A percentile compares a stretch with the other conserved stretches of the same genome.
These are phyloP conservation scores for Coprinopsis marcescibilis DNA, from an alignment of 768 basidiomycete genomes.

Conservation along the genomic window DNA sequence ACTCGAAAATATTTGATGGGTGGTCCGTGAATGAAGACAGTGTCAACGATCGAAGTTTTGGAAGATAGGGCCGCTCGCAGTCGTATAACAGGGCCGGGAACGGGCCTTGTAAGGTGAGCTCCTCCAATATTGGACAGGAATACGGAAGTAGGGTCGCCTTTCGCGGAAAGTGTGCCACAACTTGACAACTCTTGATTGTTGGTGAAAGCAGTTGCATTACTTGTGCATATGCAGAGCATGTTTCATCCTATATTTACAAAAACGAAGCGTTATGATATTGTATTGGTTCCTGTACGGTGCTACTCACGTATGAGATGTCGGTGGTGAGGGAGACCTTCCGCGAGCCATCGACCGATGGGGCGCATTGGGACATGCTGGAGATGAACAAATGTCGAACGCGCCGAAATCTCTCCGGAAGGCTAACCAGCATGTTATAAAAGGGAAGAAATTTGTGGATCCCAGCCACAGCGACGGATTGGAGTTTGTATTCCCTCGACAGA, in stretches of 20 bases:
- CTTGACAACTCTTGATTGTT: constrained; percentile 19
- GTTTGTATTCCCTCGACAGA: constrained; percentile 19
- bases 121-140: constrained; percentile 21
- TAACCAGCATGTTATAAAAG: constrained; percentile 19
- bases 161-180: constrained; percentile 20
- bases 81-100: constrained; percentile 16
- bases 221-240: constrained; percentile 13
- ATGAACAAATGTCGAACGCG: constrained; percentile 25
- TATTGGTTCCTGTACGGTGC: no score
- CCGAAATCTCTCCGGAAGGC: constrained; percentile 17
- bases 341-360: not conserved
- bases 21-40: constrained; percentile 19
- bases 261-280: no score
- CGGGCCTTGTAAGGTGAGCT: constrained; percentile 23
- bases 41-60: constrained; percentile 18
- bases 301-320: not conserved
- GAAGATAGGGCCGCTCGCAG: constrained; percentile 13
- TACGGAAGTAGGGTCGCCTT: constrained; percentile 15
- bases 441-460: constrained; percentile 20
- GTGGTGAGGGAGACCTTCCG: not conserved
- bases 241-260: no score
- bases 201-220: constrained; percentile 18
- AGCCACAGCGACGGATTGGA: constrained; percentile 24
- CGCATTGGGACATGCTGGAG: constrained; percentile 16
- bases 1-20: constrained; percentile 18